These are phyloP conservation scores for Protomyces macrosporus DNA, from an alignment of 1,139 yeast genomes.

Conservation along the genomic window DNA sequence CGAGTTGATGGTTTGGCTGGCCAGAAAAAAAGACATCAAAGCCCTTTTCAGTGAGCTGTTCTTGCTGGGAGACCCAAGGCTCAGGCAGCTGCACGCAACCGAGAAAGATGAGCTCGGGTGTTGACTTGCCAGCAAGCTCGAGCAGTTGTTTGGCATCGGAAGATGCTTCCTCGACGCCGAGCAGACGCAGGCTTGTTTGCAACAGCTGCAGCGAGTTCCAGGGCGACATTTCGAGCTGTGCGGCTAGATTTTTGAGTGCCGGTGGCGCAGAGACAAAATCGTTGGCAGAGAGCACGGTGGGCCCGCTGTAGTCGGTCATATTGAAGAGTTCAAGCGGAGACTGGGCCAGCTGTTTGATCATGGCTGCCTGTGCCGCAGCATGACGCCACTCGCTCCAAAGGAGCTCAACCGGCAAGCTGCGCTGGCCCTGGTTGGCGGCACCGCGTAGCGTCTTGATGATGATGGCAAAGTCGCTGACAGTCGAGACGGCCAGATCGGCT, in stretches of 20 bases:
- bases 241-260: constrained; percentile 25
- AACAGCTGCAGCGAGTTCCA: constrained; percentile 36
- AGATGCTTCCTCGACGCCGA: constrained; percentile 37
- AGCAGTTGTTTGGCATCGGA: constrained; percentile 36
- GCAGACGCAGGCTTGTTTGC: constrained; percentile 35
- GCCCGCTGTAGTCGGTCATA: constrained; percentile 25
- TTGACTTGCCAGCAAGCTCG: constrained; percentile 38
- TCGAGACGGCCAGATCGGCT: not conserved
- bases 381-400: constrained; percentile 29
- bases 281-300: constrained; percentile 25
- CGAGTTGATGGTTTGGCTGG: constrained; percentile 29
- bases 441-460: constrained; percentile 14
- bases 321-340: constrained; percentile 27
- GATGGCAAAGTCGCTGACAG: constrained; percentile 2
- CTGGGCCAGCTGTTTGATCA: constrained; percentile 24
- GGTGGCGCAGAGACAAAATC: constrained; percentile 27
- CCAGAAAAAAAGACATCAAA: constrained; percentile 39
- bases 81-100: constrained; percentile 39
- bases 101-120: constrained; percentile 40
- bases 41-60: constrained; percentile 38
- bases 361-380: constrained; percentile 26
- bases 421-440: constrained; percentile 9
- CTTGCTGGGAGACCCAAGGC: constrained; percentile 40
- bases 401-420: constrained; percentile 21
- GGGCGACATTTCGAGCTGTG: constrained; percentile 25